Percentiles rank a stretch among this genome's conserved stretches.
Evolutionary conservation across 805 yeast genomes (phyloP).

Genomic region (Wickerhamomyces chambardii): DNA sequence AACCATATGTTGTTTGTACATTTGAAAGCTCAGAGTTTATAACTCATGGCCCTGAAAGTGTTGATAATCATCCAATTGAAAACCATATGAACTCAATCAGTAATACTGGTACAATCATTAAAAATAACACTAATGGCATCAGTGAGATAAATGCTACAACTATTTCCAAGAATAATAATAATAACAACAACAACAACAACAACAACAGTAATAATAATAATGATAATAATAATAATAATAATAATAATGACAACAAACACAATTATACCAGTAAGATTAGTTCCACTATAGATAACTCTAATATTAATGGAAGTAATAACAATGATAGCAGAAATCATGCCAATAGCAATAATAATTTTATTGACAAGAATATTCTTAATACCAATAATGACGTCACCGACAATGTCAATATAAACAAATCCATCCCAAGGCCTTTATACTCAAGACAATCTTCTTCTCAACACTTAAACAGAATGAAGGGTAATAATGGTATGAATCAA

Average conservation of each 20-base stretch:
- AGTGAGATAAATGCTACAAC: constrained; percentile 18
- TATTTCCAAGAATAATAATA: constrained; percentile 3
- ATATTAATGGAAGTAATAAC: constrained; percentile 14
- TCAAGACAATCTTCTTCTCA: constrained; percentile 37
- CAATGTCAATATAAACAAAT: constrained; percentile 6
- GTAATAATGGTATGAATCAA: constrained; percentile 4
- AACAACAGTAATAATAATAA: constrained; percentile 2
- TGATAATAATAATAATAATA: background rate
- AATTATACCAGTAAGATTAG: constrained; percentile 1
- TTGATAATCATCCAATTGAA: constrained; percentile 18
- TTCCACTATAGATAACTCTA: constrained; percentile 12
- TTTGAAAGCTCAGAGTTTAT: constrained; percentile 89
- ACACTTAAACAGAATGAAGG: constrained; percentile 20
- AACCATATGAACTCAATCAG: constrained; percentile 17
- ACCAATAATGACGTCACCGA: constrained; percentile 18
- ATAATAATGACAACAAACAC: background rate
- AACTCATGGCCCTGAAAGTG: constrained; percentile 61
- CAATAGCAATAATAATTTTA: background rate
- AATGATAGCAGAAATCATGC: constrained; percentile 1
- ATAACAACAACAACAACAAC: constrained; percentile 19
- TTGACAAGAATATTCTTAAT: background rate
- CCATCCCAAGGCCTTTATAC: constrained; percentile 26
- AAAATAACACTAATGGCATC: background rate
- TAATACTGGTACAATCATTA: constrained; percentile 2
- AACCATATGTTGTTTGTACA: constrained; percentile 86